A percentile compares a stretch with the other conserved stretches of the same genome.
Conservation (phyloP, 2,329 filamentous ascomycete genomes). For the Alternaria incomplexa region DNA sequence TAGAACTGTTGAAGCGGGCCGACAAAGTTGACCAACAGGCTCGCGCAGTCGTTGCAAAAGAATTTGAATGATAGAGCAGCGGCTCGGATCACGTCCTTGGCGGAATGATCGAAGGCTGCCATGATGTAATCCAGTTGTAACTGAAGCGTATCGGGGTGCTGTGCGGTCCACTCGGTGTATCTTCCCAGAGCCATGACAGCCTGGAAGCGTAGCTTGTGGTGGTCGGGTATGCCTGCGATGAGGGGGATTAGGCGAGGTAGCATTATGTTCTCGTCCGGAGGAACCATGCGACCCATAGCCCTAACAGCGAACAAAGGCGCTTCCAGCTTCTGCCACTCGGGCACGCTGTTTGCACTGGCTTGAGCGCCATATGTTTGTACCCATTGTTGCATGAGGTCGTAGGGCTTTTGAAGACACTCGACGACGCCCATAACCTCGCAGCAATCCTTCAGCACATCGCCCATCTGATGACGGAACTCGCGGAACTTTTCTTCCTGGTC, state of each 20-base stretch:
- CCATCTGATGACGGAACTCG: conserved; percentile 96
- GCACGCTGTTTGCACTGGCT: conserved; percentile 75
- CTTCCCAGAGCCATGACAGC: conserved; percentile 96
- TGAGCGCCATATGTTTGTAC: conserved; percentile 80
- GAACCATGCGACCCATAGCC: conserved; percentile 95
- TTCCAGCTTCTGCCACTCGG: conserved; percentile 95
- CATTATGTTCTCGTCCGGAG: conserved; percentile 83
- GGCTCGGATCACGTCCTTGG: conserved; percentile 88
- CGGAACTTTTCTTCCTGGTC: conserved; percentile 97
- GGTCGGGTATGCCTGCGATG: conserved; percentile 90
- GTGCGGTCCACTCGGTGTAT: conserved; percentile 97
- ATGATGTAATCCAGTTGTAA: conserved; percentile 96
- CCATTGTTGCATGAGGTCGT: conserved; percentile 85
- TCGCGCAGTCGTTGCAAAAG: conserved; percentile 93
- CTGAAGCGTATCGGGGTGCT: conserved; percentile 90
- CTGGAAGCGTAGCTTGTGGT: conserved; percentile 98
- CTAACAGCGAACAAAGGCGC: conserved; percentile 94
- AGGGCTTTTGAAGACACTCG: conserved; percentile 88
- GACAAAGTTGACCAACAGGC: conserved; percentile 82
- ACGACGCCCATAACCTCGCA: conserved; percentile 95
- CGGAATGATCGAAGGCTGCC: conserved; percentile 85
- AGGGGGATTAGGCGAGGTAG: conserved; percentile 91
- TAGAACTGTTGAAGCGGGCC: conserved; percentile 91
- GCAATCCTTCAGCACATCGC: conserved; percentile 94
- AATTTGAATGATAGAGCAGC: conserved; percentile 95